Base-by-base conservation (phyloP, 345 rosid species). In the Bretschneidera sinensis region DNA sequence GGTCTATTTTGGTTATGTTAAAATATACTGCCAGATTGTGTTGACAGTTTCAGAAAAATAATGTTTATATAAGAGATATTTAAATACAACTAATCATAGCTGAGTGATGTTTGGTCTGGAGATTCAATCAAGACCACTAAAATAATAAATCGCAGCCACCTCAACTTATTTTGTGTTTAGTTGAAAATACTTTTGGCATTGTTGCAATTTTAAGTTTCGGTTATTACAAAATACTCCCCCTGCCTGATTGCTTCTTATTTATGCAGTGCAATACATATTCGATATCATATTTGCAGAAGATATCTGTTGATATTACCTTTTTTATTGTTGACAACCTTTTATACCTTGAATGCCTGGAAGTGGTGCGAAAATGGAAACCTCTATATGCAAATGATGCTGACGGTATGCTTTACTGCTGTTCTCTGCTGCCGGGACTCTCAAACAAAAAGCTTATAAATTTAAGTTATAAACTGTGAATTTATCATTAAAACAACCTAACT, bases 201-300 rank as follows among this genome's bases (percentile, higher is more conserved):
- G 6, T 7, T 48, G n/a, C 31, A 15, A n/a, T 31, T 57, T 24
- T 28, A 51, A 51, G 24, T 57, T 58, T 31, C 48, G 20, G 52
- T 48, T 13, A 4, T 47, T n/a, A 4, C 43, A 60, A 60, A 21
- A 20, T 21, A 6, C 23, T 24, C 43, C 55, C 48, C 59, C 19
- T 64, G 15, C 48, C 16, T 61, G 58, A 18, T 68, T 35, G 62
- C n/a, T 21, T 16, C 13, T 49, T 59, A 18, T 43, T 8, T 71
- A 48, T 74, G 74, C 86, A 87, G 95, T 87, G 35, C 79, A 77
- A 69, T 62, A 48, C 61, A 74, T 87, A 60, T 77, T 75, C 47
- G 86, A 87, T 63, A 74, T 82, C 69, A 53, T 87, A 66, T 78
- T 87, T 35, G 84, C 86, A 0, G 88, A 87, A 65, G 91, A 84